A percentile compares a stretch with the other conserved stretches of the same genome.
Conservation (phyloP, 108 stramenopile genomes). For the Conticribra weissflogii region DNA sequence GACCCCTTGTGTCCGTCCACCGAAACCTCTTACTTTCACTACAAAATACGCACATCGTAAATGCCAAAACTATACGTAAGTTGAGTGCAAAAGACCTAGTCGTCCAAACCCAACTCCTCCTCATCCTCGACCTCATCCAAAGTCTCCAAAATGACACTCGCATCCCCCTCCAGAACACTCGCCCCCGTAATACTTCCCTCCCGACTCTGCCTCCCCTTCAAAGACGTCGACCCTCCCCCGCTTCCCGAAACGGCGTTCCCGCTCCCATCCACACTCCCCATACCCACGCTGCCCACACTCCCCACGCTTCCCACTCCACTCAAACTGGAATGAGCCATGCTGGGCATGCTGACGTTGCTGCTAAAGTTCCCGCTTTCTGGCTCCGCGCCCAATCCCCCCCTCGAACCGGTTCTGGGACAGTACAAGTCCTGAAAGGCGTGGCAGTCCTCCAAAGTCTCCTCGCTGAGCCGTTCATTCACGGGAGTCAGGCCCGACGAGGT, state of each 20-base stretch:
- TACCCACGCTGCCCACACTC: slow-evolving; percentile 18
- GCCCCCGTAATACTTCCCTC: slow-evolving; percentile 45
- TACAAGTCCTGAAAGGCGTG: slow-evolving; percentile 55
- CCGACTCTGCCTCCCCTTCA: slow-evolving; percentile 22
- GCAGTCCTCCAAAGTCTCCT: slow-evolving; percentile 54
- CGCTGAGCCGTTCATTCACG: slow-evolving; percentile 51
- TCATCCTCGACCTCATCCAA: slow-evolving; percentile 54
- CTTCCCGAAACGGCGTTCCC: too few relatives aligned
- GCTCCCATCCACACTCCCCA: slow-evolving; percentile 42
- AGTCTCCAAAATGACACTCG: slow-evolving; percentile 35
- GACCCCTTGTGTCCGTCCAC: too few relatives aligned
- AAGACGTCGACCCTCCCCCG: too few relatives aligned
- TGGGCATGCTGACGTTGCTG: slow-evolving; percentile 18
- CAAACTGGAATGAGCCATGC: slow-evolving; percentile 41
- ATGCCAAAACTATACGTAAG: too few relatives aligned
- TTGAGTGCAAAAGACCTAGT: too few relatives aligned
- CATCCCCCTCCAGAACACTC: slow-evolving; percentile 37
- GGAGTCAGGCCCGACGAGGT: slow-evolving; percentile 36
- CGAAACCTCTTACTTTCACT: slow-evolving; percentile 1
- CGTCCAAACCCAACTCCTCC: slow-evolving; percentile 21
- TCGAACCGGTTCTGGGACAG: slow-evolving; percentile 1
- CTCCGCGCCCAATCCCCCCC: background rate
- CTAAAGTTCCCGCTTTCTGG: background rate
- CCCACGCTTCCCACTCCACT: slow-evolving; percentile 32
- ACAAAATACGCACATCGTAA: too few relatives aligned